A percentile compares a stretch with the other conserved stretches of the same genome.
Evolutionary conservation across 805 yeast species (phyloP).

Genomic region (Saturnispora serradocipensis): DNA sequence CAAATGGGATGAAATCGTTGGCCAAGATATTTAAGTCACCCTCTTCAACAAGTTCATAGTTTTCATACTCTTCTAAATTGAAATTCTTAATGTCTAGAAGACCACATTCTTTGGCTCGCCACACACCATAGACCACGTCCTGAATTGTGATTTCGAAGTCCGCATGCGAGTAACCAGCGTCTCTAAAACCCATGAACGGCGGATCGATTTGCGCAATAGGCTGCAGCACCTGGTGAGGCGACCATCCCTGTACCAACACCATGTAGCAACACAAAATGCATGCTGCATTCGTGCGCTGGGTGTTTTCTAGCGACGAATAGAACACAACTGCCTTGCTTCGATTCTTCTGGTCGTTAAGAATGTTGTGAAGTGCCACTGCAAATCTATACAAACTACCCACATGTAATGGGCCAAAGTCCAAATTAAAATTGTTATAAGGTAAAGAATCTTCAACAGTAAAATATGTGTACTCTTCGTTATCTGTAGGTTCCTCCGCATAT

Average conservation of each 20-base stretch:
- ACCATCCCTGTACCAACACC: constrained; percentile 94
- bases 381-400: constrained; percentile 89
- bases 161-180: constrained; percentile 94
- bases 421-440: constrained; percentile 89
- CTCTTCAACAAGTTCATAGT: constrained; percentile 90
- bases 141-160: constrained; percentile 91
- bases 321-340: constrained; percentile 85
- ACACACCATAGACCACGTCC: constrained; percentile 90
- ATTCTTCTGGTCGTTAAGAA: constrained; percentile 75
- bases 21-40: constrained; percentile 92
- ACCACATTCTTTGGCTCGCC: constrained; percentile 94
- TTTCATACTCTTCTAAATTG: constrained; percentile 89
- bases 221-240: constrained; percentile 94
- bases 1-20: constrained; percentile 94
- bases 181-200: constrained; percentile 91
- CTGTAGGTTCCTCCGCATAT: constrained; percentile 68
- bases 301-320: constrained; percentile 74
- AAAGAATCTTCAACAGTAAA: constrained; percentile 90
- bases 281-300: constrained; percentile 87
- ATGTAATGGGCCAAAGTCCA: constrained; percentile 95
- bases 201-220: constrained; percentile 89
- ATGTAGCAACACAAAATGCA: constrained; percentile 89
- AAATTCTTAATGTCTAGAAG: constrained; percentile 80
- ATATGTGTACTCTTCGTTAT: constrained; percentile 65
- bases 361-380: constrained; percentile 89